These are phyloP conservation scores for Anethum foeniculum DNA, from an alignment of 140 eudicot species.

Conservation along the genomic window DNA sequence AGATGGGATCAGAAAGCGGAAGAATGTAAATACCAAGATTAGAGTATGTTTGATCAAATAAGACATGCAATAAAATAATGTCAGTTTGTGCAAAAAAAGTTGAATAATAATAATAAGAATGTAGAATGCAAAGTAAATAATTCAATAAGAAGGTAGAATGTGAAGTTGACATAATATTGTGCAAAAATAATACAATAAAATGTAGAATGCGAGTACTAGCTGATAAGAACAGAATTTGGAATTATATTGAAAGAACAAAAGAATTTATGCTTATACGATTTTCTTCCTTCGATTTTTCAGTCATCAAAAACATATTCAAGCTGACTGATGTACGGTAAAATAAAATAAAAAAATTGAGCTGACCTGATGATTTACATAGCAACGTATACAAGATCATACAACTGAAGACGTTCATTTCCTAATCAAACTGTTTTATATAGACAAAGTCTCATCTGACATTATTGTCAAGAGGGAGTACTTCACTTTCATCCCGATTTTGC, in stretches of 20 bases:
- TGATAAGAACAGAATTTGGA: background rate
- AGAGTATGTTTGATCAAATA: background rate
- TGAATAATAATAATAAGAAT: background rate
- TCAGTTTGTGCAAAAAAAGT: background rate
- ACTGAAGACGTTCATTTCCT: slow-evolving; percentile 11
- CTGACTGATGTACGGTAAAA: background rate
- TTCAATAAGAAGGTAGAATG: background rate
- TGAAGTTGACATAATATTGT: background rate
- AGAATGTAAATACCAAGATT: background rate
- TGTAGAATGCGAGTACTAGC: background rate
- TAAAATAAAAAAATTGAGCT: background rate
- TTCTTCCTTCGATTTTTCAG: background rate
- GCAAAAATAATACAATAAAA: background rate
- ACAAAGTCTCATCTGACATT: slow-evolving; percentile 63
- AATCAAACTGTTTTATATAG: slow-evolving; percentile 29
- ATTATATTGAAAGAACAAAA: background rate
- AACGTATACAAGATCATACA: slow-evolving; percentile 18
- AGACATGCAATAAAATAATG: background rate
- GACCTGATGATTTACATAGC: slow-evolving; percentile 22
- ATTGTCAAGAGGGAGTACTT: slow-evolving; percentile 76
- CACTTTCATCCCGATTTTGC: slow-evolving; percentile 68
- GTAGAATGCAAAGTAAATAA: background rate
- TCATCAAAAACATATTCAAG: background rate
- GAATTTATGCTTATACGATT: background rate
- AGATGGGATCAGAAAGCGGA: background rate